A percentile compares a stretch with the other conserved stretches of the same genome.
Evolutionary conservation across 768 basidiomycete species (phyloP).

Genomic region (Termitomyces sp.): DNA sequence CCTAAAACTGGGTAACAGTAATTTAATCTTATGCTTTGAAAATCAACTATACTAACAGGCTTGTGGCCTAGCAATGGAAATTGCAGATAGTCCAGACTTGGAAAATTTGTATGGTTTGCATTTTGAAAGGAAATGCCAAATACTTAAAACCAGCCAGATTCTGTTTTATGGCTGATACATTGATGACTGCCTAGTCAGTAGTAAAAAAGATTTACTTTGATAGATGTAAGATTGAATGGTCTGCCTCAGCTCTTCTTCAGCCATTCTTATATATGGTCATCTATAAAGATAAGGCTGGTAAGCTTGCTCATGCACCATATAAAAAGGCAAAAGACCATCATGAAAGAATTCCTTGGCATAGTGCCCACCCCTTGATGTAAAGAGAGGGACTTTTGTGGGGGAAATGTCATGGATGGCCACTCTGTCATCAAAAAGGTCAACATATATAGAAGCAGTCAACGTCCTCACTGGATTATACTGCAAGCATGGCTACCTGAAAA

Average conservation of each 20-base stretch:
- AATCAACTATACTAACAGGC: too few species aligned
- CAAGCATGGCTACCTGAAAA: not conserved
- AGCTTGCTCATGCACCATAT: not conserved
- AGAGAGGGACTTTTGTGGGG: not conserved
- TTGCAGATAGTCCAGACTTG: not conserved
- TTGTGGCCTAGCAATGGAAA: too few species aligned
- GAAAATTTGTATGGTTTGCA: not conserved
- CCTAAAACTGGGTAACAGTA: too few species aligned
- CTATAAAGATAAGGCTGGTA: not conserved
- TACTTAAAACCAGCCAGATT: not conserved
- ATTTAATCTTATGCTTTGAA: too few species aligned
- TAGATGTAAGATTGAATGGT: not conserved
- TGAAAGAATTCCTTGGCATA: not conserved
- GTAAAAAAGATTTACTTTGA: not conserved
- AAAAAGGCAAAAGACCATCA: not conserved
- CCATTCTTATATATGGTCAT: not conserved
- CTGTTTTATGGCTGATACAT: not conserved
- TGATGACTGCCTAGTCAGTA: too few species aligned
- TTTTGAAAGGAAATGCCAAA: not conserved
- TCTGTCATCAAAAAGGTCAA: not conserved
- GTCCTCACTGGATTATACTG: not conserved
- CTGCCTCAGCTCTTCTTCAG: not conserved
- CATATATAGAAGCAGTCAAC: not conserved
- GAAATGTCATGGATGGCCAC: not conserved
- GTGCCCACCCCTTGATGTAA: not conserved